Evolutionary conservation across 1,284 basidiomycete species (phyloP).

Genomic region (Apiotrichum siamense): DNA sequence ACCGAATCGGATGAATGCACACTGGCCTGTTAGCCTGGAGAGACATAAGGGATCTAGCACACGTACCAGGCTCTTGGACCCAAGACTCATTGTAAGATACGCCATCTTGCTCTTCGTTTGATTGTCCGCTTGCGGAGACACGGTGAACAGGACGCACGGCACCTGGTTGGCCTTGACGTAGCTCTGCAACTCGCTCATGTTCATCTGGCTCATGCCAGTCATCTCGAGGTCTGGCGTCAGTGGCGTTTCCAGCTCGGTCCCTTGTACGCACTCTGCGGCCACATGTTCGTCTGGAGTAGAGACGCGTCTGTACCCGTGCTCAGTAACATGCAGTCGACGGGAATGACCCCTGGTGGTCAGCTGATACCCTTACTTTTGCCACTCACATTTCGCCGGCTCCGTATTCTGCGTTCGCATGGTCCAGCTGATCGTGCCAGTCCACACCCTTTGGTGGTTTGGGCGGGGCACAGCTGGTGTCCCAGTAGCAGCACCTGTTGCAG

Average conservation of each 20-base stretch:
- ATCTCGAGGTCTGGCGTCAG: slow-evolving; percentile 12
- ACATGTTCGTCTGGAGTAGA: slow-evolving; percentile 7
- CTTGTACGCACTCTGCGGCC: slow-evolving; percentile 15
- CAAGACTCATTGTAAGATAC: slow-evolving; percentile 13
- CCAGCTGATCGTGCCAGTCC: slow-evolving; percentile 17
- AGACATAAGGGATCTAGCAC: no score
- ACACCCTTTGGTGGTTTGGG: slow-evolving; percentile 3
- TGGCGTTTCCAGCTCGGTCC: no score
- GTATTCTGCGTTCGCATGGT: slow-evolving; percentile 10
- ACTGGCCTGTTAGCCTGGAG: slow-evolving; percentile 2
- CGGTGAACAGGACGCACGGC: slow-evolving; percentile 17
- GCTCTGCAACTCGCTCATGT: slow-evolving; percentile 15
- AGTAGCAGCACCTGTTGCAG: not conserved
- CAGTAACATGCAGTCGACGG: slow-evolving; percentile 13
- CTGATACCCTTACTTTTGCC: not conserved
- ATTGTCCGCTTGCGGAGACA: slow-evolving; percentile 4
- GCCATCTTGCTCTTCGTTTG: slow-evolving; percentile 10
- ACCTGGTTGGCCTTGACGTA: slow-evolving; percentile 17
- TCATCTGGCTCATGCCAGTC: slow-evolving; percentile 13
- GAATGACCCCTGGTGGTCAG: slow-evolving; percentile 13
- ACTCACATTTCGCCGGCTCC: slow-evolving; percentile 8
- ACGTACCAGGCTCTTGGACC: slow-evolving; percentile 10
- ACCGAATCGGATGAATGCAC: slow-evolving; percentile 20
- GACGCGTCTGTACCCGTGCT: not conserved
- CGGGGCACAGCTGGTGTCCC: not conserved